Evolutionary conservation across 1,284 basidiomycete species (phyloP).

Genomic region (Cryptococcus wingfieldii): DNA sequence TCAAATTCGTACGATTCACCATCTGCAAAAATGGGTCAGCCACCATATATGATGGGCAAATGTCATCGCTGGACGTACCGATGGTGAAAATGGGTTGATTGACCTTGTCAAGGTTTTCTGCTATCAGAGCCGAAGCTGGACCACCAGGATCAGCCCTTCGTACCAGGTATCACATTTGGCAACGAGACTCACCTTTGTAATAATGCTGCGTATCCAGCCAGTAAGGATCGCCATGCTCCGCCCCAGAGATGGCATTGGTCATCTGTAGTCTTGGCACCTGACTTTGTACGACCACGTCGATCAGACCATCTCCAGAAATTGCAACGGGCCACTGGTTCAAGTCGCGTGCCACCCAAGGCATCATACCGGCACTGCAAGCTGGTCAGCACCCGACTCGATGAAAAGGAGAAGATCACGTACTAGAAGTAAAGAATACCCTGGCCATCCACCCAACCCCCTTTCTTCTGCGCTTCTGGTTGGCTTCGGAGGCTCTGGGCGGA

Average conservation of each 20-base stretch:
- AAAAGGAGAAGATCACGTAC: constrained; percentile 51
- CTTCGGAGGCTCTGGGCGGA: constrained; percentile 1
- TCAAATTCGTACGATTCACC: constrained; percentile 78
- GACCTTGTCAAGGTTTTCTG: constrained; percentile 62
- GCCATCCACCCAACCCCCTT: constrained; percentile 60
- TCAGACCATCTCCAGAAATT: constrained; percentile 68
- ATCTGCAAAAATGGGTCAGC: constrained; percentile 56
- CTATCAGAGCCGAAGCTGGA: constrained; percentile 58
- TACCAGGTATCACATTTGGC: neutral
- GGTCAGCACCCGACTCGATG: neutral
- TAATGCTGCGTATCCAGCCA: constrained; percentile 69
- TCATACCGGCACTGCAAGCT: constrained; percentile 48
- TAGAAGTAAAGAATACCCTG: constrained; percentile 68
- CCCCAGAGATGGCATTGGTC: constrained; percentile 61
- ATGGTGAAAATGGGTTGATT: constrained; percentile 46
- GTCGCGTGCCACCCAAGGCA: constrained; percentile 59
- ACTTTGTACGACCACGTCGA: constrained; percentile 72
- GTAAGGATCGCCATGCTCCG: constrained; percentile 62
- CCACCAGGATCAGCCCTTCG: neutral
- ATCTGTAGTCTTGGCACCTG: constrained; percentile 61
- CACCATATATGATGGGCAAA: constrained; percentile 1
- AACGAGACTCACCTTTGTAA: constrained; percentile 59
- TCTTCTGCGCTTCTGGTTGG: constrained; percentile 2
- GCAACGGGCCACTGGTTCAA: constrained; percentile 84
- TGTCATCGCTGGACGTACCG: constrained; percentile 20